phyloP scores from a whole-genome alignment of 306 rosid genomes.

The Prunus fruticosa region DNA sequence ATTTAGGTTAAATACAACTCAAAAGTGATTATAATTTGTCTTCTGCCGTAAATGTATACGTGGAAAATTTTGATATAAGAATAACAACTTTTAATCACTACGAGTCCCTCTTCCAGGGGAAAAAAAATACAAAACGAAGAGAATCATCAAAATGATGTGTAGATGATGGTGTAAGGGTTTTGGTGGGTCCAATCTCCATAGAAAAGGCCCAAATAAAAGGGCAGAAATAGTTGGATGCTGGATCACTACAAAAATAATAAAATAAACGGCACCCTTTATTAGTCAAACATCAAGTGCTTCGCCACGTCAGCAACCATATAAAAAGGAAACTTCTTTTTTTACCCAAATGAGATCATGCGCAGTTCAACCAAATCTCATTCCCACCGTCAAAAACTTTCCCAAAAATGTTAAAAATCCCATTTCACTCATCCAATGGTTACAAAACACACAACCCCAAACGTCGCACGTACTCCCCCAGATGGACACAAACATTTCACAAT shows the following conservation, averaged over 20 bases:
- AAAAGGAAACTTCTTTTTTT: background rate
- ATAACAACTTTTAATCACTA: no score
- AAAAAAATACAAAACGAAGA: background rate
- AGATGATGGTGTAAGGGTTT: background rate
- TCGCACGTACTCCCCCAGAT: background rate
- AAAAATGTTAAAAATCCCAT: background rate
- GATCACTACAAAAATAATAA: conserved; percentile 5
- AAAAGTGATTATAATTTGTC: no score
- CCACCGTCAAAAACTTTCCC: background rate
- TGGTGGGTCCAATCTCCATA: conserved; percentile 5
- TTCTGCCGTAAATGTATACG: rapidly evolving
- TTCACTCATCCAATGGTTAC: background rate
- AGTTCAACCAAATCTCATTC: conserved; percentile 4
- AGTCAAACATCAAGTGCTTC: conserved; percentile 26
- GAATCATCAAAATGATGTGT: conserved; percentile 1
- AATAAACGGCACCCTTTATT: background rate
- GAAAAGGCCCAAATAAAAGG: conserved; percentile 1
- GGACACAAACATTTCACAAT: no score
- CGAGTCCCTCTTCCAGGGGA: no score
- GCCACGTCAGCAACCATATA: conserved; percentile 29
- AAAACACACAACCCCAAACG: background rate
- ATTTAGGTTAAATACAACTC: no score
- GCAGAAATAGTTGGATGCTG: background rate
- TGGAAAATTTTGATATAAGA: rapidly evolving
- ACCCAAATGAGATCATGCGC: conserved; percentile 7